Conservation (phyloP, 169 alveolate genomes). For the Neospora caninum region DNA sequence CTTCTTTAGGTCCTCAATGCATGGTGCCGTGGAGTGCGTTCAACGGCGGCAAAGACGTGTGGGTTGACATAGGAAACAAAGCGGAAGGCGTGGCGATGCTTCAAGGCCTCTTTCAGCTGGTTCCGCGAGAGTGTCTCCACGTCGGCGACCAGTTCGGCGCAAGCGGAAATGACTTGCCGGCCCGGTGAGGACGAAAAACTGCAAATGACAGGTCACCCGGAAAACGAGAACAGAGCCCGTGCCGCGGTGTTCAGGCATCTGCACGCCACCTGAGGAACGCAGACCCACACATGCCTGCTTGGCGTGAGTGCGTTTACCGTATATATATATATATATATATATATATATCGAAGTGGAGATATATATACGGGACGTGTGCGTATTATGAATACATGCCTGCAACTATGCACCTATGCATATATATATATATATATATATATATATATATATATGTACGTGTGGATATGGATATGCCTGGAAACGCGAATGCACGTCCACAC, state of each 20-base stretch:
- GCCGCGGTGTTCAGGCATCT: too few species aligned
- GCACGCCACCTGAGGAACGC: too few species aligned
- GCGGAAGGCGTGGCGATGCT: constrained; percentile 72
- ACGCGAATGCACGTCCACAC: too few species aligned
- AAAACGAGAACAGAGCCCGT: too few species aligned
- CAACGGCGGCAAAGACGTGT: constrained; percentile 76
- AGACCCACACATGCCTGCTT: not conserved
- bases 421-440: not conserved
- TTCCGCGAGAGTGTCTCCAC: constrained; percentile 70
- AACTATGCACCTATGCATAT: not conserved
- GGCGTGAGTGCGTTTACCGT: not conserved
- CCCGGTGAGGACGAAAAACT: constrained; percentile 58
- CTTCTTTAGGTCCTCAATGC: not conserved
- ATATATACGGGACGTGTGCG: too few species aligned
- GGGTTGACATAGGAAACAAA: constrained; percentile 77
- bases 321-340: not conserved
- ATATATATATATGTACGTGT: not conserved
- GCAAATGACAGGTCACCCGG: not conserved
- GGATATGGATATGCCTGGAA: not conserved
- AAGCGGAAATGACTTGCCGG: constrained; percentile 75
- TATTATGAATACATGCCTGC: not conserved
- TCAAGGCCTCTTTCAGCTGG: constrained; percentile 62
- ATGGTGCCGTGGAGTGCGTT: constrained; percentile 75
- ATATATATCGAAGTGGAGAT: too few species aligned
- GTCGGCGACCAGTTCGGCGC: constrained; percentile 75